These are phyloP conservation scores for Amanita phalloides DNA, from an alignment of 768 basidiomycete genomes.

Conservation along the genomic window DNA sequence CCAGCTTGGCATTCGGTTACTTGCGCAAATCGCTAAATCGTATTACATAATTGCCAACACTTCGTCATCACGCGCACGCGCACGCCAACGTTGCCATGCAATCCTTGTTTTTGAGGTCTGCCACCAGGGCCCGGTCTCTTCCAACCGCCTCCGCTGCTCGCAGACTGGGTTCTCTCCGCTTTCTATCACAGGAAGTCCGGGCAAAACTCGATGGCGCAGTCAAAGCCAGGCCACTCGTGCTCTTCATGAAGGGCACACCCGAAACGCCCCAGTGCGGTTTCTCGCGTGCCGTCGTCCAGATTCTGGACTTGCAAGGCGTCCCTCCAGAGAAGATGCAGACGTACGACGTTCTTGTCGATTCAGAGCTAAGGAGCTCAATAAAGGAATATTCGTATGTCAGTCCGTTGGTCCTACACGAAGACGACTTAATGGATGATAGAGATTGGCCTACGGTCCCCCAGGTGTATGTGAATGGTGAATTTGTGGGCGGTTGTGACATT, in stretches of 20 bases:
- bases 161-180: slow-evolving; percentile 27
- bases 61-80: not conserved
- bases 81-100: not conserved
- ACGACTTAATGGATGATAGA: slow-evolving; percentile 26
- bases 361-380: slow-evolving; percentile 73
- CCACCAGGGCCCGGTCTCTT: not conserved
- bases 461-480: slow-evolving; percentile 89
- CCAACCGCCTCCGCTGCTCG: slow-evolving; percentile 14
- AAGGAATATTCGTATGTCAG: slow-evolving; percentile 93
- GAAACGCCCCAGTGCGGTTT: slow-evolving; percentile 87
- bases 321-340: slow-evolving; percentile 74
- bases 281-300: slow-evolving; percentile 87
- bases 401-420: not conserved
- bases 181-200: slow-evolving; percentile 53
- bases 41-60: not conserved
- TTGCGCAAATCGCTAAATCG: no score
- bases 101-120: not conserved
- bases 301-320: slow-evolving; percentile 79
- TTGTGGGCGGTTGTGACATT: slow-evolving; percentile 96
- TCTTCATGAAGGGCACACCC: slow-evolving; percentile 98
- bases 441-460: slow-evolving; percentile 99
- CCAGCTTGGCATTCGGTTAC: no score
- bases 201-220: slow-evolving; percentile 66
- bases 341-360: slow-evolving; percentile 83
- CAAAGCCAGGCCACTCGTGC: slow-evolving; percentile 65